Conservation (phyloP, 768 basidiomycete genomes). For the Lentinula sp. region DNA sequence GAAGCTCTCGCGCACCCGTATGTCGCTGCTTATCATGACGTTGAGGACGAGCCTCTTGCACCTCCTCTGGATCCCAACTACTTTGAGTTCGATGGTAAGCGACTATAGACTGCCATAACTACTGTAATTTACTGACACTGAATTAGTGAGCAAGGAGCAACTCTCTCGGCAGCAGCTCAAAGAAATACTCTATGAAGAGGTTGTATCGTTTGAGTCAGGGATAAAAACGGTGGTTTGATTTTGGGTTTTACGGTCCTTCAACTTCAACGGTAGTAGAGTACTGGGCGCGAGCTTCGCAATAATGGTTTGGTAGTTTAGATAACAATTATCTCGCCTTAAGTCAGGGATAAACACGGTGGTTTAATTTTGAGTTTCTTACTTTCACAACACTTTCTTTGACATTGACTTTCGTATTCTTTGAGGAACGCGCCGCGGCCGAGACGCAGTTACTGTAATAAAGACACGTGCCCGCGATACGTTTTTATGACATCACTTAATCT, state of each 20-base stretch:
- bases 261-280: neutral
- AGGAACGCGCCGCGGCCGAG: no score
- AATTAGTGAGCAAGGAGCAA: slow-evolving; percentile 61
- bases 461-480: no score
- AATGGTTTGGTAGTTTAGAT: neutral
- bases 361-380: neutral
- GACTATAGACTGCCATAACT: neutral
- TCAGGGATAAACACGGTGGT: slow-evolving; percentile 44
- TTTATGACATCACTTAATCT: neutral
- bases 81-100: neutral
- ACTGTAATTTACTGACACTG: neutral
- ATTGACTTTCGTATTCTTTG: no score
- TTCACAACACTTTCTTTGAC: no score
- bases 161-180: slow-evolving; percentile 78
- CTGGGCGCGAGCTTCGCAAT: neutral
- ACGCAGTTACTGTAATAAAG: no score
- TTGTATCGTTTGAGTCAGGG: slow-evolving; percentile 64
- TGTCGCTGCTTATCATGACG: slow-evolving; percentile 51
- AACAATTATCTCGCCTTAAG: slow-evolving; percentile 13
- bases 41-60: slow-evolving; percentile 1
- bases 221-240: slow-evolving; percentile 30
- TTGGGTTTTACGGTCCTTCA: neutral
- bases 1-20: slow-evolving; percentile 82
- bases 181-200: slow-evolving; percentile 79
- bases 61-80: neutral